A percentile compares a stretch with the other conserved stretches of the same genome.
Conservation (phyloP, 345 rosid genomes). For the Isatis tinctoria region DNA sequence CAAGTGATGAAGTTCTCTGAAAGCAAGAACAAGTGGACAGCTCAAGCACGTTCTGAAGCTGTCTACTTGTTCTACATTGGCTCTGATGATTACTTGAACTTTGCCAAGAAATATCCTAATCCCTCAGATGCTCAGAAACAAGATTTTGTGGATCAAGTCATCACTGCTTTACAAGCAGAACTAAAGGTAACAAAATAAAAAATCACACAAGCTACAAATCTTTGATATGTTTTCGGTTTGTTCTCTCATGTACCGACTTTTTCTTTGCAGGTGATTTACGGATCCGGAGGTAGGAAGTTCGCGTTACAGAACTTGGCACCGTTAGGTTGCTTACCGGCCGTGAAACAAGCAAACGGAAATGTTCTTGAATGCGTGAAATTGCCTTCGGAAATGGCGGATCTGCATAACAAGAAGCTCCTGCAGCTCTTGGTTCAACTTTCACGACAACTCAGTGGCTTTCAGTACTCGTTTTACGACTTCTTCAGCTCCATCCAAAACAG, state of each 20-base stretch:
- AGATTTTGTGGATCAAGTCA: conserved; percentile 29
- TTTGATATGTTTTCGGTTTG: background rate
- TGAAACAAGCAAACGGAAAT: conserved; percentile 22
- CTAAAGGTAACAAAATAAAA: conserved; percentile 9
- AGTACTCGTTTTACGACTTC: conserved; percentile 29
- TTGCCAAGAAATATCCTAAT: conserved; percentile 9
- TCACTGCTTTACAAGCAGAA: conserved; percentile 2
- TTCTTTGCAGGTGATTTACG: conserved; percentile 28
- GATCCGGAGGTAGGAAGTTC: conserved; percentile 28
- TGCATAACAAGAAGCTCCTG: conserved; percentile 34
- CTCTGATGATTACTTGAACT: conserved; percentile 30
- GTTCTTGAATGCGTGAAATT: conserved; percentile 25
- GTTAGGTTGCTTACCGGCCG: conserved; percentile 32
- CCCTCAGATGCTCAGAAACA: conserved; percentile 22
- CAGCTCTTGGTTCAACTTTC: conserved; percentile 22
- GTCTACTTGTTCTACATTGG: conserved; percentile 34
- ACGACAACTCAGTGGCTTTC: conserved; percentile 19
- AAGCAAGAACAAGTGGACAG: conserved; percentile 27
- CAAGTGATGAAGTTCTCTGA: conserved; percentile 25
- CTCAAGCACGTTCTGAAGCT: conserved; percentile 18
- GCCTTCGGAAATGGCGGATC: conserved; percentile 28
- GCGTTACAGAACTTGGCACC: conserved; percentile 38
- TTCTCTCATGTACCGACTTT: background rate
- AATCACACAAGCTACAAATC: background rate
- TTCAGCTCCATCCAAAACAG: conserved; percentile 28